Evolutionary conservation across 2,329 filamentous ascomycete species (phyloP), one percentile per base, ranked within the genome.

Genomic region (Aspergillus sp.): DNA sequence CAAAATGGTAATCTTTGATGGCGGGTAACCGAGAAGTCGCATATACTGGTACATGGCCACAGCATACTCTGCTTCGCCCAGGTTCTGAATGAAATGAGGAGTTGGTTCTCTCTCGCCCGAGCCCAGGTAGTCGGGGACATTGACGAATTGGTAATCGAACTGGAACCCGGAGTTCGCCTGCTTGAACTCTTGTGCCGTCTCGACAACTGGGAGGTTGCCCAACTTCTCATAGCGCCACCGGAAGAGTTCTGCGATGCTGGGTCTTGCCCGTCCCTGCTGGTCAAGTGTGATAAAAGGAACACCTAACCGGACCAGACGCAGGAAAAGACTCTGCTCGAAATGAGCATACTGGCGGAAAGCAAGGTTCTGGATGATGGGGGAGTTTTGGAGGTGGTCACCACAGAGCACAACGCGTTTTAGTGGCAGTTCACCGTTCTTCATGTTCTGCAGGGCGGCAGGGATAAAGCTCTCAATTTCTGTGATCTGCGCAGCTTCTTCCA

Each of bases 401-500:
- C 90, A 94, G 3, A 98, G 78, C 2, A 98, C 88, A 5, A 98
- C 84, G 37, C 94, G 80, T 67, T 96, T 89, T 10, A 98, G 73
- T 3, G 84, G 82, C 57, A 88, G 78, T 60, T 88, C 78, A 30
- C 86, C 86, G 45, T 84, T 75, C 55, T 82, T 81, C 17, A 86
- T 82, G 53, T 87, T 88, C 64, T 98, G 94, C 69, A 98, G 78
- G n/a, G 90, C 87, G 46, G 95, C 76, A 0, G 93, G 93, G 54
- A 98, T 89, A 70, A 98, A 97, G 54, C 89, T 95, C 65, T 98
- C 93, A 41, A 96, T 87, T 67, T 98, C 93, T 0, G 91, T 98
- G 62, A 98, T 91, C 64, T 98, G 93, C 10, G 93, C 93, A 4
- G 93, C 91, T 76, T 98, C 93, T 73, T 98, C 93, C 87, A 98